Base-by-base conservation (phyloP, 2,329 filamentous ascomycete genomes). In the Aplosporella prunicola region DNA sequence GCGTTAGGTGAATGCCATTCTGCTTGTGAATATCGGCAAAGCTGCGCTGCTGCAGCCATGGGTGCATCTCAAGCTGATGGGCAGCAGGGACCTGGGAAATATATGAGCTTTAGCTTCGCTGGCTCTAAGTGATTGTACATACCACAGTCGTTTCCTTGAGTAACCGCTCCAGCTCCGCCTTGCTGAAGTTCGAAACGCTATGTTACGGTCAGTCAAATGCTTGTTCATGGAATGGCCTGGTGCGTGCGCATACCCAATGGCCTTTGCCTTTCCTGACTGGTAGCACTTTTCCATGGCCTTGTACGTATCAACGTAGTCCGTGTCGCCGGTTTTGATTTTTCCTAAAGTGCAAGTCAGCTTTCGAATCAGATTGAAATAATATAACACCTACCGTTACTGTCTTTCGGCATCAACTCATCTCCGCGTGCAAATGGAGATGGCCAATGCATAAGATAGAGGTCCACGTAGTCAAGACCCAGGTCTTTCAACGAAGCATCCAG, bases 331-430 rank as follows among this genome's bases (percentile, higher is more conserved):
- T n/a, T 56, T 46, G 4, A 55, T 51, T 34, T 66, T 67, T n/a
- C n/a, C n/a, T n/a, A n/a, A n/a, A n/a, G n/a, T n/a, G n/a, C n/a
- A n/a, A n/a, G n/a, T n/a, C n/a, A n/a, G n/a, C n/a, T n/a, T n/a
- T n/a, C n/a, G n/a, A n/a, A n/a, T n/a, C n/a, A n/a, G n/a, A n/a
- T n/a, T n/a, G n/a, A n/a, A n/a, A n/a, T n/a, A n/a, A n/a, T n/a
- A n/a, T n/a, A n/a, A n/a, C n/a, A n/a, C n/a, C n/a, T n/a, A 18
- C 62, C 64, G 35, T 66, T 74, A 64, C 74, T 74, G 52, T 69
- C 69, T 62, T 15, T 29, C 30, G 37, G 70, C 33, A 71, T 63
- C 26, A 62, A 44, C 5, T 65, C 57, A 15, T 61, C 57, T n/a
- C 68, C 63, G 16, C 64, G 58, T 31, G 66, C 64, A 52, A 72